These are phyloP conservation scores for Euphorbia lathyris DNA, from an alignment of 345 rosid species.

Conservation along the genomic window DNA sequence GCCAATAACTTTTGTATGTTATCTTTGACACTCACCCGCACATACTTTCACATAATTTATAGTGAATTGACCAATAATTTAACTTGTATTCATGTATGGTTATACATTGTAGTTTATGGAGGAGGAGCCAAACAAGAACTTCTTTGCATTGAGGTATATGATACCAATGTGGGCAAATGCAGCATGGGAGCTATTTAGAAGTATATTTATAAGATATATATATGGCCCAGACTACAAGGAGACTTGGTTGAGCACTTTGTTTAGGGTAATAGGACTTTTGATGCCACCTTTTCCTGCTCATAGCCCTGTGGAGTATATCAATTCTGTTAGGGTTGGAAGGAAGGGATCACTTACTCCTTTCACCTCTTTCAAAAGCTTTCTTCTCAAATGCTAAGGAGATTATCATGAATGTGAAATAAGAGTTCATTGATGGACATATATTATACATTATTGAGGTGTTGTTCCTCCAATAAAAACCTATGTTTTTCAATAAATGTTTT, in stretches of 20 bases:
- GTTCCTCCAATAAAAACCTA: too few relatives aligned
- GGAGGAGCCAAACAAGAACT: constrained; percentile 72
- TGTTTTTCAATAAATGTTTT: too few relatives aligned
- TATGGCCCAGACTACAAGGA: constrained; percentile 62
- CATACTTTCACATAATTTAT: too few relatives aligned
- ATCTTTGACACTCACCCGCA: too few relatives aligned
- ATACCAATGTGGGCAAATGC: constrained; percentile 47
- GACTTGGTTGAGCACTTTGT: constrained; percentile 51
- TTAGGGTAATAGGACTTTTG: constrained; percentile 51
- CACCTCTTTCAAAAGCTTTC: constrained; percentile 29
- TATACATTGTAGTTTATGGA: constrained; percentile 42
- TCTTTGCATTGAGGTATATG: constrained; percentile 37
- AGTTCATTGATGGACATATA: too few relatives aligned
- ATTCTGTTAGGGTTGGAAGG: constrained; percentile 74
- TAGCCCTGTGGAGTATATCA: constrained; percentile 58
- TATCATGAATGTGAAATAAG: too few relatives aligned
- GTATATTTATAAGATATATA: constrained; percentile 48
- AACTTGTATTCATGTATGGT: too few relatives aligned
- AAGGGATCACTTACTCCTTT: constrained; percentile 26
- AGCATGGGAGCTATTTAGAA: constrained; percentile 69
- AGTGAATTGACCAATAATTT: too few relatives aligned
- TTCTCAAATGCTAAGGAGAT: too few relatives aligned
- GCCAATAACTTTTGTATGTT: too few relatives aligned
- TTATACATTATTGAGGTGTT: too few relatives aligned
- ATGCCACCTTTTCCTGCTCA: constrained; percentile 68